Percentiles rank a stretch among this genome's conserved stretches.
phyloP scores from a whole-genome alignment of 768 basidiomycete genomes.

The Kwoniella sp. region DNA sequence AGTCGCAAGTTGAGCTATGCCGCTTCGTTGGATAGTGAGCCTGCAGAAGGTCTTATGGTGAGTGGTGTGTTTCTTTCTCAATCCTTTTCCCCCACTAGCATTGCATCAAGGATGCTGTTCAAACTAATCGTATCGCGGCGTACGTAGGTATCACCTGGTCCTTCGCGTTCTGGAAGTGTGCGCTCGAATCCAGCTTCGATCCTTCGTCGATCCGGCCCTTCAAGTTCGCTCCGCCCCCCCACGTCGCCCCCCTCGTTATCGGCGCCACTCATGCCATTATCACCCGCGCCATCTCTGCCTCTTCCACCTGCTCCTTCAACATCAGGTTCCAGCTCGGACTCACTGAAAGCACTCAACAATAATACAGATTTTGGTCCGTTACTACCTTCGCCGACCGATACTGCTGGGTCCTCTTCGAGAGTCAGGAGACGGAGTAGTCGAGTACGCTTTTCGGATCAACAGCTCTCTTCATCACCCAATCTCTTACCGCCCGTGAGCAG shows the following conservation, averaged over 20 bases:
- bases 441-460: slow-evolving; percentile 24
- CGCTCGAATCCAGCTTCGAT: slow-evolving; percentile 8
- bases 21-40: slow-evolving; percentile 5
- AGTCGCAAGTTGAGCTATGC: slow-evolving; percentile 9
- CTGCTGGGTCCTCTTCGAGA: neutral
- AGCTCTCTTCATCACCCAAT: neutral
- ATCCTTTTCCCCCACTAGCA: too few species aligned
- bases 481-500: neutral
- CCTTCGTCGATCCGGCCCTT: slow-evolving; percentile 4
- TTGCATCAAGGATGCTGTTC: too few species aligned
- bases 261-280: neutral
- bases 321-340: neutral
- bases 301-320: slow-evolving; percentile 14
- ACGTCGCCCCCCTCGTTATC: slow-evolving; percentile 2
- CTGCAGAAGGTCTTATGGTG: neutral
- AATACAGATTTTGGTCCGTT: slow-evolving; percentile 12
- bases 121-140: too few species aligned
- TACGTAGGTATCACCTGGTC: neutral
- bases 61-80: neutral
- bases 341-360: neutral
- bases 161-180: neutral
- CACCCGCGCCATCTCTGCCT: slow-evolving; percentile 10
- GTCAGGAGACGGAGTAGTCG: slow-evolving; percentile 16
- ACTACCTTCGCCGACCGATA: slow-evolving; percentile 1
- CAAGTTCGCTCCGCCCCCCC: neutral